Percentiles rank a stretch among this genome's conserved stretches.
Evolutionary conservation across 2,329 filamentous ascomycete species (phyloP).

Genomic region (Fusarium aywerte): DNA sequence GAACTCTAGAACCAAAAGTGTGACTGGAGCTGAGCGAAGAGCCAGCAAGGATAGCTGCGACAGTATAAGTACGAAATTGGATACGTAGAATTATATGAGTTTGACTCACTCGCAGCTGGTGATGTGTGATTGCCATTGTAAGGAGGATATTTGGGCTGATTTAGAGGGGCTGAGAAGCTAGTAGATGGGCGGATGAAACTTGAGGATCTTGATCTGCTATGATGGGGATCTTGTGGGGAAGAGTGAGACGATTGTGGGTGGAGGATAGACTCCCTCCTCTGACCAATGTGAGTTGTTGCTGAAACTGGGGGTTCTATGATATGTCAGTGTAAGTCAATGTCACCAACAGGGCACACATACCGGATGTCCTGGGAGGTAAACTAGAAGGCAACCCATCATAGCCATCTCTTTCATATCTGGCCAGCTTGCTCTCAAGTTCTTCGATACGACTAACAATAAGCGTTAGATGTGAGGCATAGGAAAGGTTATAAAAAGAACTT

Average conservation of each 20-base stretch:
- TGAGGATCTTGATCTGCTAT: constrained; percentile 37
- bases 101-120: constrained; percentile 38
- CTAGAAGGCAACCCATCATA: constrained; percentile 22
- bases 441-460: constrained; percentile 36
- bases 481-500: neutral
- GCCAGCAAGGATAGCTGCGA: constrained; percentile 41
- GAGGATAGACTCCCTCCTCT: constrained; percentile 17
- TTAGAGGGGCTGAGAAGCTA: constrained; percentile 39
- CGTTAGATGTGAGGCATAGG: neutral
- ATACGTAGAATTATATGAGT: accelerated
- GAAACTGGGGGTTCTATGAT: constrained; percentile 9
- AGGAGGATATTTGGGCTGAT: constrained; percentile 12
- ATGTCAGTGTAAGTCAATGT: constrained; percentile 6
- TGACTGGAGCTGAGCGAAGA: constrained; percentile 44
- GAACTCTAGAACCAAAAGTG: constrained; percentile 42
- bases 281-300: neutral
- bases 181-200: constrained; percentile 42
- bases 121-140: constrained; percentile 29
- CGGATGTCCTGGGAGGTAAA: constrained; percentile 19
- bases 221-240: constrained; percentile 34
- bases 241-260: constrained; percentile 29
- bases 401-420: constrained; percentile 42
- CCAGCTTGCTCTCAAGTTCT: constrained; percentile 43
- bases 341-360: neutral
- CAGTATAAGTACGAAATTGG: neutral